phyloP scores from a whole-genome alignment of 495 filamentous ascomycete species.

The Neurospora tetrasperma region DNA sequence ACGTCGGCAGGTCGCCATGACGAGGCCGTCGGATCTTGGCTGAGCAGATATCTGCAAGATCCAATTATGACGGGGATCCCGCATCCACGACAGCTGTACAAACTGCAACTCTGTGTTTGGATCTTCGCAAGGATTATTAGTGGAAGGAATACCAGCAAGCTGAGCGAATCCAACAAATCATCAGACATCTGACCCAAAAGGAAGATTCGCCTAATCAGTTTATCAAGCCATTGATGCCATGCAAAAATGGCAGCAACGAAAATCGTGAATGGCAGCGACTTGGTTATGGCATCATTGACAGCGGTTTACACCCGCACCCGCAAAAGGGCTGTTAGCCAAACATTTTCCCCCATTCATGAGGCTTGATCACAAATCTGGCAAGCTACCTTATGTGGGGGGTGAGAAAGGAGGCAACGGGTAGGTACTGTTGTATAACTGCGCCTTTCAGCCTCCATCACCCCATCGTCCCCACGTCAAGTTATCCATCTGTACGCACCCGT shows the following conservation, averaged over 20 bases:
- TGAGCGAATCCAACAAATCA: not conserved
- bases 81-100: not conserved
- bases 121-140: not conserved
- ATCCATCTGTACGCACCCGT: not conserved
- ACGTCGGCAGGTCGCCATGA: not conserved
- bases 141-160: not conserved
- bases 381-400: not conserved
- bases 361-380: not conserved
- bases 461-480: not conserved
- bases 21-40: not conserved
- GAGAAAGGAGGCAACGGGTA: not conserved
- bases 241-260: not conserved
- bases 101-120: not conserved
- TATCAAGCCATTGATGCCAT: not conserved
- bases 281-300: not conserved
- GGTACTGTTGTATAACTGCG: not conserved
- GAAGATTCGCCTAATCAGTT: not conserved
- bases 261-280: not conserved
- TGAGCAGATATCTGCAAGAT: not conserved
- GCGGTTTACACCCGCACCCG: not conserved
- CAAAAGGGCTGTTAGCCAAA: not conserved
- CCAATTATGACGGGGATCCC: not conserved
- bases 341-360: not conserved
- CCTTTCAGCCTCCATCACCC: not conserved
- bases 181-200: not conserved